A percentile compares a stretch with the other conserved stretches of the same genome.
These are phyloP conservation scores for Myrmaecium sp. DNA, from an alignment of 2,329 filamentous ascomycete genomes.

Conservation along the genomic window DNA sequence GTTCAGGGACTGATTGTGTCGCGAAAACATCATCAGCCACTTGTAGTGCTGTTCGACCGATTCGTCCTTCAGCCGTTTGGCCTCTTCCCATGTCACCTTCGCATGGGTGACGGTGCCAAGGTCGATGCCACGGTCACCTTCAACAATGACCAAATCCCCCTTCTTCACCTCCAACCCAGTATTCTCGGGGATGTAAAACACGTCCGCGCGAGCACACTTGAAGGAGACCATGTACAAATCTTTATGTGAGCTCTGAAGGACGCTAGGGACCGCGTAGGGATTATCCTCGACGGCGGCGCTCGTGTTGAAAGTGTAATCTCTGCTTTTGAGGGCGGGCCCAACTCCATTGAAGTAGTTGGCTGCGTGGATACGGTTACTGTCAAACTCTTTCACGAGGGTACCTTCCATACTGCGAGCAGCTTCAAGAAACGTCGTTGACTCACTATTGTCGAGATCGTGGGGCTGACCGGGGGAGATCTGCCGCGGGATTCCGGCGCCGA, in stretches of 20 bases:
- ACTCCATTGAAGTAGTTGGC: constrained; percentile 21
- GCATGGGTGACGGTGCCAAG: constrained; percentile 81
- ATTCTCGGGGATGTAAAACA: constrained; percentile 93
- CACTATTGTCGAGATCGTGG: constrained; percentile 1
- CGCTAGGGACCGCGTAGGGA: constrained; percentile 17
- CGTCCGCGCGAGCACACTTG: constrained; percentile 87
- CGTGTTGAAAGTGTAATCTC: constrained; percentile 19
- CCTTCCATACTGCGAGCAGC: neutral
- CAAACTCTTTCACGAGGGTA: neutral
- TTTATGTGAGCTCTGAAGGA: constrained; percentile 14
- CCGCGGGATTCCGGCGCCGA: too few relatives aligned
- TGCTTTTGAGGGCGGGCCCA: constrained; percentile 17
- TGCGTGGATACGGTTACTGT: constrained; percentile 4
- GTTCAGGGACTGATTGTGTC: constrained; percentile 16
- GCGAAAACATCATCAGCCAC: constrained; percentile 98
- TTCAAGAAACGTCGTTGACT: neutral
- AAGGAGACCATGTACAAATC: constrained; percentile 77
- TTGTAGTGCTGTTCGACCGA: constrained; percentile 93
- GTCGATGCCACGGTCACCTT: constrained; percentile 91
- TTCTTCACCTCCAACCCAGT: constrained; percentile 80
- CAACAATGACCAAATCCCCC: constrained; percentile 90
- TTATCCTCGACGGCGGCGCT: constrained; percentile 9
- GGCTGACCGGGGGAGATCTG: constrained; percentile 1
- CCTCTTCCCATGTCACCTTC: constrained; percentile 73
- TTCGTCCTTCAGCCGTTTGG: constrained; percentile 77